Conservation (phyloP, 208 protist species). For the Leishmania major region DNA sequence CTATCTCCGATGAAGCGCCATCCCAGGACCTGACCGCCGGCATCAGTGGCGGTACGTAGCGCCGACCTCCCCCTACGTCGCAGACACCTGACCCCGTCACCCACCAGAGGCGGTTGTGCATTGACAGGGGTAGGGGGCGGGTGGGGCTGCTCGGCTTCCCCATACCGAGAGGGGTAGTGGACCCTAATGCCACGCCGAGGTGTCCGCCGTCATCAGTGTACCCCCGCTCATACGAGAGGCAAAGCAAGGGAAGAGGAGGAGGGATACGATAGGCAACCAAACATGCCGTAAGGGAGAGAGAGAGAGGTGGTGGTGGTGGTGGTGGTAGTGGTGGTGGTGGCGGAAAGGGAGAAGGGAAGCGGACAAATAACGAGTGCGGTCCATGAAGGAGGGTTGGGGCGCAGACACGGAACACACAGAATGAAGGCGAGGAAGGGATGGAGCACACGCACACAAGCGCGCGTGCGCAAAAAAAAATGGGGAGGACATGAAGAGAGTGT, state of each 20-base stretch:
- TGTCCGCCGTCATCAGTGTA: neutral
- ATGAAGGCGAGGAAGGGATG: neutral
- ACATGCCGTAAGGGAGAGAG: neutral
- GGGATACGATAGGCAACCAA: neutral
- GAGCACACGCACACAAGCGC: neutral
- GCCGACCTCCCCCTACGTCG: too few relatives aligned
- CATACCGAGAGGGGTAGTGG: neutral
- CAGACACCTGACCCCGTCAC: too few relatives aligned
- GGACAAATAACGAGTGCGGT: neutral
- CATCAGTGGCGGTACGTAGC: conserved; percentile 2
- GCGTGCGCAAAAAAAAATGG: too few relatives aligned
- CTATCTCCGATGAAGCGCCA: neutral
- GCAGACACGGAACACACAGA: neutral
- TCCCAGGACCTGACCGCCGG: neutral
- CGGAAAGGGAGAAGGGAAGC: neutral
- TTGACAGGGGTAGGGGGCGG: too few relatives aligned
- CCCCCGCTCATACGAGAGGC: neutral
- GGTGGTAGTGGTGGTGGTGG: neutral
- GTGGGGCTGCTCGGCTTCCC: neutral
- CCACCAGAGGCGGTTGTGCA: too few relatives aligned
- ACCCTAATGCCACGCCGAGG: neutral
- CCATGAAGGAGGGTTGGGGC: neutral
- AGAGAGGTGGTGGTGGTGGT: too few relatives aligned
- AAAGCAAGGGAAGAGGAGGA: neutral
- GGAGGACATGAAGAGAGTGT: too few relatives aligned